A percentile compares a stretch with the other conserved stretches of the same genome.
Evolutionary conservation across 495 filamentous ascomycete species (phyloP).

Genomic region (Viridothelium virens): DNA sequence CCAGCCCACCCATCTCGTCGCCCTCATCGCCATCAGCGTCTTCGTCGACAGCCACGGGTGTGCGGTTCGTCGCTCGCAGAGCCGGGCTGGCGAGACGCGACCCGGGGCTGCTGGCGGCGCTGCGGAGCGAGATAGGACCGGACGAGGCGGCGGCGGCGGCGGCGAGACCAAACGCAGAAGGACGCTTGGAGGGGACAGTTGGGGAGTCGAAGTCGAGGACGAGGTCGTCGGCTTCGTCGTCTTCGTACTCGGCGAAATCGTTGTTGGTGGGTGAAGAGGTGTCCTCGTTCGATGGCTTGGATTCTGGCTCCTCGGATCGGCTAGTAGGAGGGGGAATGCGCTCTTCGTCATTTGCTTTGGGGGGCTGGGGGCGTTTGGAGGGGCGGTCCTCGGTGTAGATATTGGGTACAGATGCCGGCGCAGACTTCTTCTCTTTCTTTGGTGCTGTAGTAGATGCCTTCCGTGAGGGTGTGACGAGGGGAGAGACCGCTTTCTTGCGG

Average conservation of each 20-base stretch:
- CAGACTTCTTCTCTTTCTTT: background rate
- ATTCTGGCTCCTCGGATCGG: background rate
- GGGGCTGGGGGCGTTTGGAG: conserved; percentile 5
- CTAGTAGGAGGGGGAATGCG: background rate
- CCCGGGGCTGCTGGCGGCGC: conserved; percentile 14
- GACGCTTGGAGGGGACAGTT: conserved; percentile 12
- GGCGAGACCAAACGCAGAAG: background rate
- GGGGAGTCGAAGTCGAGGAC: conserved; percentile 9
- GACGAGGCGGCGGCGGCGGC: background rate
- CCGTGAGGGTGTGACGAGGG: conserved; percentile 7
- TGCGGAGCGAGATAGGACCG: conserved; percentile 14
- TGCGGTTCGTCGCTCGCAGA: conserved; percentile 1
- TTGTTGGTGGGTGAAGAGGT: background rate
- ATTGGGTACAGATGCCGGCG: background rate
- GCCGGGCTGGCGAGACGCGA: conserved; percentile 14
- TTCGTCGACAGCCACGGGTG: conserved; percentile 5
- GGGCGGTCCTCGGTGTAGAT: conserved; percentile 10
- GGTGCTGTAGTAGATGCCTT: background rate
- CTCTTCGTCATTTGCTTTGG: background rate
- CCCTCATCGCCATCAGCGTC: conserved; percentile 12
- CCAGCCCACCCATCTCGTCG: conserved; percentile 1
- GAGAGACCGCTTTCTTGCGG: conserved; percentile 4
- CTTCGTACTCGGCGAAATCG: background rate
- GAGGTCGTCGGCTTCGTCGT: conserved; percentile 1
- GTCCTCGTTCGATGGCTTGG: background rate